phyloP scores from a whole-genome alignment of 306 rosid genomes.

The Castanea crenata region DNA sequence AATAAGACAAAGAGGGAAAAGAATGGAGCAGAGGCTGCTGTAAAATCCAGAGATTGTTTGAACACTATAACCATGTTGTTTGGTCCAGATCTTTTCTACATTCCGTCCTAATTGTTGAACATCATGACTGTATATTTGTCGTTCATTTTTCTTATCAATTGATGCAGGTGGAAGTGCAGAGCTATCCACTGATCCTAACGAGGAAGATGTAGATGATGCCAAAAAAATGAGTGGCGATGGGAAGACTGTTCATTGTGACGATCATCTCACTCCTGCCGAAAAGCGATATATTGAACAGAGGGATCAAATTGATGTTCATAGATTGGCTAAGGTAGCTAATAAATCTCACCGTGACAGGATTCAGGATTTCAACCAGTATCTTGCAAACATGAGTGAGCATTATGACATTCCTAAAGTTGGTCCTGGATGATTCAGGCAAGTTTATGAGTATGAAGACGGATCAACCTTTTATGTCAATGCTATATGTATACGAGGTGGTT shows the following conservation, averaged over 20 bases:
- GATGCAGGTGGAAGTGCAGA: constrained; percentile 64
- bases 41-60: neutral
- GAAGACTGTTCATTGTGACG: constrained; percentile 59
- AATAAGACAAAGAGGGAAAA: neutral
- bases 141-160: constrained; percentile 2
- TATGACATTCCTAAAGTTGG: constrained; percentile 99
- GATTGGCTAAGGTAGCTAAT: constrained; percentile 75
- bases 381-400: constrained; percentile 99
- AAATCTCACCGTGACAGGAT: constrained; percentile 97
- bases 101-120: neutral
- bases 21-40: neutral
- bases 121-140: neutral
- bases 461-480: neutral
- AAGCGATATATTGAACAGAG: constrained; percentile 89
- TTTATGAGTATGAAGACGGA: constrained; percentile 5
- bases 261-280: constrained; percentile 89
- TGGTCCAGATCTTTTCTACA: neutral
- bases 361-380: constrained; percentile 94
- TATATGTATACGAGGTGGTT: constrained; percentile 1
- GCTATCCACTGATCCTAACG: constrained; percentile 40
- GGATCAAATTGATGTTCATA: constrained; percentile 74
- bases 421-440: constrained; percentile 57
- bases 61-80: constrained; percentile 2
- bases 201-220: constrained; percentile 43
- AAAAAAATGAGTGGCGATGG: constrained; percentile 46